phyloP scores from a whole-genome alignment of 139 green algal genomes.

The Limnomonas spitsbergensis region DNA sequence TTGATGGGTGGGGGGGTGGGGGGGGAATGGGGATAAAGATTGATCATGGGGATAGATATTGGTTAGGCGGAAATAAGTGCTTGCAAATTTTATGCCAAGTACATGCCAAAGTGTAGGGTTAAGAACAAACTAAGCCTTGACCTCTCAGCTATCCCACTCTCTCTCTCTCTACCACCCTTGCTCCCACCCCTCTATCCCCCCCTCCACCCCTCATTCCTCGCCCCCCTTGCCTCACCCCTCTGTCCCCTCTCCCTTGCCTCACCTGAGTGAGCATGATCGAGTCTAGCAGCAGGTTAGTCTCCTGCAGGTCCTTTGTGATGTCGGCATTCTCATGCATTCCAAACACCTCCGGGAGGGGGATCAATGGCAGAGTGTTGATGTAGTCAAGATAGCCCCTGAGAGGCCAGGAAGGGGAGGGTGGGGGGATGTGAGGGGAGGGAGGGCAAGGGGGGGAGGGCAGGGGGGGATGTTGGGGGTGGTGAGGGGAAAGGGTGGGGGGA shows the following conservation, averaged over 20 bases:
- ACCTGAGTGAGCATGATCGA: conserved; percentile 39
- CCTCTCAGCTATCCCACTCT: too few relatives aligned
- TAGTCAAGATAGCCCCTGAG: conserved; percentile 60
- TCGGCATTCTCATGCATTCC: conserved; percentile 75
- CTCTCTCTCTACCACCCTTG: too few relatives aligned
- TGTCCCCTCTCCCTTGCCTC: too few relatives aligned
- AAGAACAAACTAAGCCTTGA: too few relatives aligned
- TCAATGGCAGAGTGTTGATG: conserved; percentile 64
- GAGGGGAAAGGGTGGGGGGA: not conserved
- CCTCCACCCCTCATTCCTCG: too few relatives aligned
- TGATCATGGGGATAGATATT: not conserved
- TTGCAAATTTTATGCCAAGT: too few relatives aligned
- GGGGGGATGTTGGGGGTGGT: not conserved
- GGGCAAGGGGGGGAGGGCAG: not conserved
- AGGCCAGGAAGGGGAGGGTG: not conserved
- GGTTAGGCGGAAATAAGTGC: too few relatives aligned
- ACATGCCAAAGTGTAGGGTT: too few relatives aligned
- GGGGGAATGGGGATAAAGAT: too few relatives aligned
- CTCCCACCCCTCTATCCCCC: too few relatives aligned
- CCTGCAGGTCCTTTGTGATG: conserved; percentile 70
- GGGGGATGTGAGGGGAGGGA: not conserved
- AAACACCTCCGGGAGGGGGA: conserved; percentile 64
- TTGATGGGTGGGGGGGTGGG: too few relatives aligned
- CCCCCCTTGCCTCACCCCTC: too few relatives aligned
- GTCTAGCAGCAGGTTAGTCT: conserved; percentile 50